Base-by-base conservation (phyloP, 2,329 filamentous ascomycete species). In the Fusarium oxysporum region DNA sequence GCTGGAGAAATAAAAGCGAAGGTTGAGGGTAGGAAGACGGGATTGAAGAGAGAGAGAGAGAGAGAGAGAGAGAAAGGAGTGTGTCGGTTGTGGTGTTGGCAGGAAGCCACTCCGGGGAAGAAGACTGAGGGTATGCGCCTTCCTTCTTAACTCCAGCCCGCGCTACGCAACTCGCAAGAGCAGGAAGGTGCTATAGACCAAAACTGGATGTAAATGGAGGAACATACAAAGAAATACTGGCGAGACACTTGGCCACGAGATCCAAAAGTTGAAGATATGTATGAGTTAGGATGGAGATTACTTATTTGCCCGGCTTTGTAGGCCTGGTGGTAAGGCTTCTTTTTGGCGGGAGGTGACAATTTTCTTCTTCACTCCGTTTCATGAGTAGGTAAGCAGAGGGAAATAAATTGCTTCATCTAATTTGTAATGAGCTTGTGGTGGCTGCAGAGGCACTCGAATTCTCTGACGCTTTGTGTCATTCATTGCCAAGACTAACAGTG, bases 221-320 rank as follows among this genome's bases (percentile, higher is more conserved):
- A 45, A 50, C 25, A 16, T 21, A 25, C 23, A 44, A 54, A 30
- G 30, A 37, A 41, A 53, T 30, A 28, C 14, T 14, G 40, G 47
- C 32, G 14, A 23, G 19, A 28, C 21, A 37, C 5, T 23, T 30
- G 65, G 56, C 60, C 28, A 68, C 41, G 25, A 30, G 33, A 56
- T 69, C 59, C 63, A 69, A 62, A 48, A 45, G 44, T 48, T n/a
- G 16, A 63, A 59, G 12, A 61, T 53, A 35, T 38, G 47, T 58
- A 69, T 35, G 47, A 53, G 30, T 71, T 21, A 59, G 30, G 54
- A 53, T 63, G 45, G 55, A 68, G 37, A 53, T 62, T 17, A 19
- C 47, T 47, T 32, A 19, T 47, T 47, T 32, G 19, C 37, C 33
- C 64, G 48, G 62, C 17, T 69, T 32, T 53, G 21, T 21, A 41